Conservation (phyloP, 1,139 yeast species). For the Kodamaea alishanica region DNA sequence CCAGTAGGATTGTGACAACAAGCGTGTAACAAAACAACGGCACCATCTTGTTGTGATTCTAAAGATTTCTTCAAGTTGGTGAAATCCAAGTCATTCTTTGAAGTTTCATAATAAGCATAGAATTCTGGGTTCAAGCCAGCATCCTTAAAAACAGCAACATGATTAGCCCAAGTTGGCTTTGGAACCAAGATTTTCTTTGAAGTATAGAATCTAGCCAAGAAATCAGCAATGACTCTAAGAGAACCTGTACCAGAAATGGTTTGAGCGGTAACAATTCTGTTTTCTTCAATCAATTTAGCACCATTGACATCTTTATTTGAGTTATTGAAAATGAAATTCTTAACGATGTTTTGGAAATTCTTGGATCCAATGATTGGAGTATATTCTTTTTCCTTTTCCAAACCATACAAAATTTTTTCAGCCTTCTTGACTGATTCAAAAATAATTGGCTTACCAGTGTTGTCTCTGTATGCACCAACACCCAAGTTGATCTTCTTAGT, state of each 20-base stretch:
- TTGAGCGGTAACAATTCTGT: conserved; percentile 53
- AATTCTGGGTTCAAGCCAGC: conserved; percentile 44
- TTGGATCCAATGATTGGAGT: conserved; percentile 53
- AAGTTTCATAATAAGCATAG: conserved; percentile 52
- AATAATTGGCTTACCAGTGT: conserved; percentile 45
- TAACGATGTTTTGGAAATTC: conserved; percentile 46
- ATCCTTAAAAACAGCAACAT: conserved; percentile 53
- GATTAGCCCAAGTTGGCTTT: conserved; percentile 77
- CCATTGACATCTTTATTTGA: conserved; percentile 48
- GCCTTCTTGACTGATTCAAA: conserved; percentile 49
- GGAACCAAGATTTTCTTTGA: conserved; percentile 53
- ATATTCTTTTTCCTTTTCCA: conserved; percentile 54
- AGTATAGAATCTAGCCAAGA: conserved; percentile 46
- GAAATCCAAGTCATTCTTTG: conserved; percentile 51
- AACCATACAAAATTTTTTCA: conserved; percentile 35
- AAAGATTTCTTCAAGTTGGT: conserved; percentile 47
- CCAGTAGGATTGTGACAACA: conserved; percentile 98
- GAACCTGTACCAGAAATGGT: conserved; percentile 63
- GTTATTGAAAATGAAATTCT: conserved; percentile 50
- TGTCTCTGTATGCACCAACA: conserved; percentile 50
- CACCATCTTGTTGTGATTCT: conserved; percentile 43
- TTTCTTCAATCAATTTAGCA: conserved; percentile 42
- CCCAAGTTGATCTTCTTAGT: conserved; percentile 46
- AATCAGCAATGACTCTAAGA: conserved; percentile 53
- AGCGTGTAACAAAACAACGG: conserved; percentile 79